phyloP scores from a whole-genome alignment of 345 rosid species.

The Lumnitzera racemosa region DNA sequence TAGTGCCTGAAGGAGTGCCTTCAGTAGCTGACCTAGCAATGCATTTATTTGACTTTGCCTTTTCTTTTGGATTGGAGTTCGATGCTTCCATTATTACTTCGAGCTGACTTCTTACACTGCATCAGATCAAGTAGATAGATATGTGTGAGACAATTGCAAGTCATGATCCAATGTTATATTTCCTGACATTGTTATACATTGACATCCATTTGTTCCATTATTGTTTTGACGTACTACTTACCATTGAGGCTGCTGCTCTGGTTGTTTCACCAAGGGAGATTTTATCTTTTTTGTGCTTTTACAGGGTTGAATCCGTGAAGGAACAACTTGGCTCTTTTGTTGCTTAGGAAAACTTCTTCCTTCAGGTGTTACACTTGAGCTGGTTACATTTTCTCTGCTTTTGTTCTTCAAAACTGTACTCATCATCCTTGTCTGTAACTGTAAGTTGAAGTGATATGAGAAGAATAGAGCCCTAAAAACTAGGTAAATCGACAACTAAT shows the following conservation, averaged over 20 bases:
- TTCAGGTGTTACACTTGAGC: slow-evolving; percentile 8
- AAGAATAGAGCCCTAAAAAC: no score
- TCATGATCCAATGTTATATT: no score
- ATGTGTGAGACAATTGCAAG: no score
- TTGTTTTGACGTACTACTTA: slow-evolving; percentile 10
- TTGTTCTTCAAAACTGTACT: slow-evolving; percentile 9
- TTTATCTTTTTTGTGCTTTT: slow-evolving; percentile 26
- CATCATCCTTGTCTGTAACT: no score
- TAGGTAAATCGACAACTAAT: no score
- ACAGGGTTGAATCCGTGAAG: slow-evolving; percentile 1
- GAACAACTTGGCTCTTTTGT: slow-evolving; percentile 4
- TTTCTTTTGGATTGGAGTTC: slow-evolving; percentile 21
- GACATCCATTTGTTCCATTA: no score
- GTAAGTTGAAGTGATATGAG: no score
- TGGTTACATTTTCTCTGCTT: slow-evolving; percentile 13
- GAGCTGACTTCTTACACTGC: background rate
- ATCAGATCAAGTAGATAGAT: no score
- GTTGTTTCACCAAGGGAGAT: slow-evolving; percentile 24
- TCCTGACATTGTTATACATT: no score
- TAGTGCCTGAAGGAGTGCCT: slow-evolving; percentile 20
- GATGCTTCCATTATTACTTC: slow-evolving; percentile 22
- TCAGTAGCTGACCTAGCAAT: slow-evolving; percentile 19
- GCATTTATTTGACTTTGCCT: slow-evolving; percentile 9
- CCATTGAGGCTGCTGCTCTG: slow-evolving; percentile 22
- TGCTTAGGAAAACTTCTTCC: slow-evolving; percentile 19